Base-by-base conservation (phyloP, 2,329 filamentous ascomycete genomes). In the Thelonectria olida region DNA sequence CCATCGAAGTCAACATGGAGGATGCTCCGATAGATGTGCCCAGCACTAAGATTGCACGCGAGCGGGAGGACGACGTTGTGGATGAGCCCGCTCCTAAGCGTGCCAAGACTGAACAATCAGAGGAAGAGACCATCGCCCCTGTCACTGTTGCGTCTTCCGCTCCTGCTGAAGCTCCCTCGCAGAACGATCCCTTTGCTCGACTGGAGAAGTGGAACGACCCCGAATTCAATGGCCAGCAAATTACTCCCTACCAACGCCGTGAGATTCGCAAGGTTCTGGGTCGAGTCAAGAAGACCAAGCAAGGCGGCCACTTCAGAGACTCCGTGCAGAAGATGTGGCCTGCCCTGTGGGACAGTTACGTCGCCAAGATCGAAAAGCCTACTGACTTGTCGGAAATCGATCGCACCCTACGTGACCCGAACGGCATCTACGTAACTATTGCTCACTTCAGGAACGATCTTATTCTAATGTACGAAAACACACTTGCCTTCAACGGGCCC, bases 381-480 rank as follows among this genome's bases (percentile, higher is more conserved):
- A 94, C 97, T 83, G 95, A 98, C 76, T 84, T 99, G 36, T 84
- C 85, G 38, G 90, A 90, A 9, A 92, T 99, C 72, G 95, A 98
- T 73, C 83, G 85, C 53, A 94, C 92, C 67, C 77, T 98, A 34
- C 92, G 92, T 71, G 84, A 87, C 27, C 84, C 86, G 53, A 78
- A 84, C 22, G 65, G 70, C 3, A 64, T 66, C 48, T 98, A 97
- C 75, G 72, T 78, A 8, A 88, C 85, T 6, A 84, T 93, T n/a
- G 87, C 89, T 51, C 88, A 88, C 5, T 90, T 97, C 73, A 88
- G 89, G 68, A 81, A 83, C 45, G 93, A 97, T 70, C 84, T 97
- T 52, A 81, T 89, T 28, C 83, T 93, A 54, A 90, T 99, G 75
- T 87, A 95, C 64, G 81, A 88, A 61, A 99, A 99, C 75, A 88